phyloP scores from a whole-genome alignment of 148 eudicot species.

The Rhododendron ferrugineum region DNA sequence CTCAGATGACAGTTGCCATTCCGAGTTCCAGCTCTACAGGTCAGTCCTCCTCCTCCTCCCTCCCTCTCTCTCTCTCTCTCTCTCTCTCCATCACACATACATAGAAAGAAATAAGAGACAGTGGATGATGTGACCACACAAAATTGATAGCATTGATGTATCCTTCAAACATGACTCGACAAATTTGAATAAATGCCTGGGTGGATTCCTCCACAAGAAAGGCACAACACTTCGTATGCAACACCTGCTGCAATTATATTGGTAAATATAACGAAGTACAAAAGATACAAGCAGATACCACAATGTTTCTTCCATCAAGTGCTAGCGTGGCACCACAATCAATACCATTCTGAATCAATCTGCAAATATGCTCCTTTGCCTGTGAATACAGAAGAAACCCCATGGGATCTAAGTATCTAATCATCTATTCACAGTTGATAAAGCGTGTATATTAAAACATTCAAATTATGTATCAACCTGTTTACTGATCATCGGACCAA shows the following conservation, averaged over 20 bases:
- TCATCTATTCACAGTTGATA: background rate
- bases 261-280: background rate
- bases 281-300: conserved; percentile 32
- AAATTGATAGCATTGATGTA: background rate
- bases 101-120: background rate
- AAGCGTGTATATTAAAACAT: background rate
- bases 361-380: conserved; percentile 88
- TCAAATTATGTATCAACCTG: conserved; percentile 42
- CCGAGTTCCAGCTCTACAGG: background rate
- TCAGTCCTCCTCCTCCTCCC: too few relatives aligned
- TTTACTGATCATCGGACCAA: conserved; percentile 94
- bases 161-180: background rate
- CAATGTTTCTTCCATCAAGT: conserved; percentile 84
- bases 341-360: conserved; percentile 77
- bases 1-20: background rate
- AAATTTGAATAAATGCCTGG: background rate
- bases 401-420: background rate
- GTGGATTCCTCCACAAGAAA: background rate
- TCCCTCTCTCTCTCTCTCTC: too few relatives aligned
- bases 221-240: background rate
- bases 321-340: conserved; percentile 75
- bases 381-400: conserved; percentile 18
- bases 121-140: background rate
- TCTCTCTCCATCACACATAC: too few relatives aligned
- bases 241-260: background rate